Evolutionary conservation across 2,329 filamentous ascomycete genomes (phyloP).

Genomic region (Aspergillus calidoustus): DNA sequence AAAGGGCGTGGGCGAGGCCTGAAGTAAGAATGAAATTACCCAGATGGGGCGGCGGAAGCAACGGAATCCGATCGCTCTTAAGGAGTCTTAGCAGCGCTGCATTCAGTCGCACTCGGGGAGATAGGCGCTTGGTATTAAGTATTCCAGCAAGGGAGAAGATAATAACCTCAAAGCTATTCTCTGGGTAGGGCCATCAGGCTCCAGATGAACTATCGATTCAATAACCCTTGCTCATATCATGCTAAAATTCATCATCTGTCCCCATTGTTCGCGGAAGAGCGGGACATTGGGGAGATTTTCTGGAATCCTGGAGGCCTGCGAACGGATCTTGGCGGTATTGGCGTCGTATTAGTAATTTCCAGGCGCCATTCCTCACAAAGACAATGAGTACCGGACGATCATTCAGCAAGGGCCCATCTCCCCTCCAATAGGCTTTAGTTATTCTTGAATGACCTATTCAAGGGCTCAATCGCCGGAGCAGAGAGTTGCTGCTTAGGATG

Average conservation of each 20-base stretch:
- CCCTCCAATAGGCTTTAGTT: background rate
- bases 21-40: slow-evolving; percentile 8
- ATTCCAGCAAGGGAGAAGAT: background rate
- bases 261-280: slow-evolving; percentile 2
- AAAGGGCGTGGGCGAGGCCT: slow-evolving; percentile 12
- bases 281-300: background rate
- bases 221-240: slow-evolving; percentile 7
- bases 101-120: background rate
- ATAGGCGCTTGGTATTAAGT: background rate
- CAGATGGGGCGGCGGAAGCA: slow-evolving; percentile 14
- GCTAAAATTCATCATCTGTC: slow-evolving; percentile 3
- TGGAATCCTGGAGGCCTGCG: background rate
- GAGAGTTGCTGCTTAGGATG: background rate
- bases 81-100: background rate
- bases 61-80: slow-evolving; percentile 2
- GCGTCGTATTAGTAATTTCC: background rate
- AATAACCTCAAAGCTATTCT: background rate
- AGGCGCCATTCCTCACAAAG: background rate
- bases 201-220: slow-evolving; percentile 1
- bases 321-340: background rate
- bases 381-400: slow-evolving; percentile 5
- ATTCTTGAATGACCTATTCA: background rate
- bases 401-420: background rate
- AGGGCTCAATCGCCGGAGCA: background rate
- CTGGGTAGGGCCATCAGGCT: background rate